Conservation (phyloP, 2,329 filamentous ascomycete genomes). For the Penicillium sp. region DNA sequence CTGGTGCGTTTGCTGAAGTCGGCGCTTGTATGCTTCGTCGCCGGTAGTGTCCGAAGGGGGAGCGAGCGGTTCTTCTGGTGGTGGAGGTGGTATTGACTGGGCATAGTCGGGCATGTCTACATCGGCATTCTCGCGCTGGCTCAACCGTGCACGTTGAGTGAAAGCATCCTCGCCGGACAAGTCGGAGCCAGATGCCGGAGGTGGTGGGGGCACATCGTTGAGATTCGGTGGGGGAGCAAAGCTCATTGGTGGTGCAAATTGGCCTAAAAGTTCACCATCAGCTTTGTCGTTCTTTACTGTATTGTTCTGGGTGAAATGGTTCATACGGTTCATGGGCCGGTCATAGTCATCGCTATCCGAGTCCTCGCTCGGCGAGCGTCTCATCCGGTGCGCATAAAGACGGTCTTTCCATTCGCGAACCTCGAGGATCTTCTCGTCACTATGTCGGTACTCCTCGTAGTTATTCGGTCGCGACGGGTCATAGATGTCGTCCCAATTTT, state of each 20-base stretch:
- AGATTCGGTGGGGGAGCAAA: constrained; percentile 55
- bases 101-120: constrained; percentile 12
- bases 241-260: constrained; percentile 53
- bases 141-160: constrained; percentile 61
- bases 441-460: constrained; percentile 79
- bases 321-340: constrained; percentile 49
- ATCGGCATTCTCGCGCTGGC: constrained; percentile 37
- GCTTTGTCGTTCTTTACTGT: not conserved
- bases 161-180: constrained; percentile 70
- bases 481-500: constrained; percentile 91
- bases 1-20: constrained; percentile 21
- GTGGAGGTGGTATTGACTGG: constrained; percentile 30
- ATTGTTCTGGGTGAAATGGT: not conserved
- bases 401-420: constrained; percentile 82
- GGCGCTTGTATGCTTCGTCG: constrained; percentile 28
- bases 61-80: constrained; percentile 30
- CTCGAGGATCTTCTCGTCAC: constrained; percentile 79
- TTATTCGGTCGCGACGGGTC: constrained; percentile 80
- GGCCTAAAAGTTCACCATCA: constrained; percentile 31
- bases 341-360: constrained; percentile 54
- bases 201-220: constrained; percentile 33
- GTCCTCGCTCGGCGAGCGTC: constrained; percentile 44
- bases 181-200: constrained; percentile 50
- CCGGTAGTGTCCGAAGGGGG: constrained; percentile 31
- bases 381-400: constrained; percentile 70